Evolutionary conservation across 202 grass and related monocot species (phyloP), one percentile per base, ranked within the genome.

Genomic region (Panicum virgatum): DNA sequence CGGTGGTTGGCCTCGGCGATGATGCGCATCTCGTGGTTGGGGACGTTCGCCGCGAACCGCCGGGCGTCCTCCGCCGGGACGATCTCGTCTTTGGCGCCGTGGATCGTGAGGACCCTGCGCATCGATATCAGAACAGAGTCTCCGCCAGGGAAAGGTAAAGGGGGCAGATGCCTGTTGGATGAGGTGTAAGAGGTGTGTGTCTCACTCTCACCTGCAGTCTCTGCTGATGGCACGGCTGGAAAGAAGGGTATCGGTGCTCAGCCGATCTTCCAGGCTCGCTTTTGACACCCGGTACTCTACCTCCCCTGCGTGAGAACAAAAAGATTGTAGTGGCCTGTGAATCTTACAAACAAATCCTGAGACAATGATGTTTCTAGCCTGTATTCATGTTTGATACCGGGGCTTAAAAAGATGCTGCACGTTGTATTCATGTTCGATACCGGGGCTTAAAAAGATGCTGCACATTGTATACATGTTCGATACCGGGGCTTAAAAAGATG

Each of bases 31-130:
- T 89, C 70, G 54, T 96, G 91, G 69, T 89, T 90, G 2, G 74
- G 89, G 90, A 99, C 83, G 48, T 93, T 73, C n/a, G 87, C 85
- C 3, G 91, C 96, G 79, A 99, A 92, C 79, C 81, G 85, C 40
- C 71, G 63, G 14, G 96, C 90, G 36, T 96, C 91, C 65, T 86
- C 61, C 12, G 66, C 89, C 11, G 92, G 96, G 26, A 94, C 84
- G 2, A 75, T 92, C 83, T 92, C 90, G 72, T 99, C 96, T 82
- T 85, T 81, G 38, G 83, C 86, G 11, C 96, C 96, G 45, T 99
- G 93, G 78, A 99, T 79, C 39, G 93, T 96, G 66, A 99, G 87
- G n/a, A 96, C 83, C 89, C 91, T 96, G 86, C 43, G 66, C n/a
- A 72, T 66, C 1, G 18, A 62, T 18, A 75, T 66, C 1, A n/a